phyloP scores from a whole-genome alignment of 306 rosid species.

The Pueraria montana region DNA sequence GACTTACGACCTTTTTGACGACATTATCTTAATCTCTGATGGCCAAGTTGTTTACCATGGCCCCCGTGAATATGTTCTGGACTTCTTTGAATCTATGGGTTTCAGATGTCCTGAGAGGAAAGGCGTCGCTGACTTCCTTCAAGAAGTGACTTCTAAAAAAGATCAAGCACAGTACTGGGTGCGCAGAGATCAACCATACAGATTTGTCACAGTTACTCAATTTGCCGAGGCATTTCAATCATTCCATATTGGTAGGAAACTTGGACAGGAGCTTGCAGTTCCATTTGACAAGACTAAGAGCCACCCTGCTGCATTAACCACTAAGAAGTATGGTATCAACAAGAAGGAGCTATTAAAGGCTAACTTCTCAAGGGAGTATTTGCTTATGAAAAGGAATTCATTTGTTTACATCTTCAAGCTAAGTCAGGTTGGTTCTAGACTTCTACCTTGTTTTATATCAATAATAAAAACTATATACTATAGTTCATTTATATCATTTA shows the following conservation, averaged over 20 bases:
- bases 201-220: conserved; percentile 57
- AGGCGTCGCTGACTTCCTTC: conserved; percentile 71
- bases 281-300: conserved; percentile 63
- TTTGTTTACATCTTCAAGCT: conserved; percentile 66
- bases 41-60: conserved; percentile 71
- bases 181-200: conserved; percentile 53
- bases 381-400: conserved; percentile 70
- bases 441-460: background rate
- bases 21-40: conserved; percentile 67
- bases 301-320: conserved; percentile 71
- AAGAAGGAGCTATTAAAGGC: conserved; percentile 65
- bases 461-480: background rate
- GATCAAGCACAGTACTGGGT: conserved; percentile 72
- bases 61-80: conserved; percentile 63
- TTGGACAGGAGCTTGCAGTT: conserved; percentile 53
- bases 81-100: conserved; percentile 66
- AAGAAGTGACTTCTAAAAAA: conserved; percentile 73
- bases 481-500: background rate
- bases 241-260: conserved; percentile 57
- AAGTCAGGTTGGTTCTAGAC: conserved; percentile 48
- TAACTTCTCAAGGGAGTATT: conserved; percentile 64
- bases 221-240: conserved; percentile 65
- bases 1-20: conserved; percentile 70
- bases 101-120: conserved; percentile 70
- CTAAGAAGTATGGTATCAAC: conserved; percentile 55